phyloP scores from a whole-genome alignment of 1,139 yeast genomes.

The Tardiomyces depauwii region DNA sequence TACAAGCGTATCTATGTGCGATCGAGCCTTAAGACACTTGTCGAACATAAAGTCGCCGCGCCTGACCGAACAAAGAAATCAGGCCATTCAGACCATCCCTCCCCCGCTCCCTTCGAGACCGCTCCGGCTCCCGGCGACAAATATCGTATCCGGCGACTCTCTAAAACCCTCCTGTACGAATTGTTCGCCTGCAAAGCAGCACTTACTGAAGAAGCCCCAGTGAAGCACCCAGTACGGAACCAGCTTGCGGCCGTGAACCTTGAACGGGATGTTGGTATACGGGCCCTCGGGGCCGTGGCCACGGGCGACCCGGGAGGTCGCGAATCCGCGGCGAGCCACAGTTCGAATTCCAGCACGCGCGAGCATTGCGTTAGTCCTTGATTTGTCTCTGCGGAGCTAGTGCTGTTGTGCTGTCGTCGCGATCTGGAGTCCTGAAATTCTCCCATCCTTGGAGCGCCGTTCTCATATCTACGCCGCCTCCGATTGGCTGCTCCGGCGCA shows the following conservation, averaged over 20 bases:
- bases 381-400: background rate
- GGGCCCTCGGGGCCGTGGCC: slow-evolving; percentile 68
- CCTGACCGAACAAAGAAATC: background rate
- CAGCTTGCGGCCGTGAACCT: slow-evolving; percentile 74
- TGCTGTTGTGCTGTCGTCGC: background rate
- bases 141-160: too few relatives aligned
- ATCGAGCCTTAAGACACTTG: too few relatives aligned
- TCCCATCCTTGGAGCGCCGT: background rate
- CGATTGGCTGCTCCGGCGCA: background rate
- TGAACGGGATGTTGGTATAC: slow-evolving; percentile 88
- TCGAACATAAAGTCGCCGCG: background rate
- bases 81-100: too few relatives aligned
- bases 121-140: too few relatives aligned
- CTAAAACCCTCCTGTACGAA: too few relatives aligned
- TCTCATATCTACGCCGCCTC: background rate
- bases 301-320: slow-evolving; percentile 22
- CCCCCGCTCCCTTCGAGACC: too few relatives aligned
- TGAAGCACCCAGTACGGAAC: slow-evolving; percentile 75
- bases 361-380: background rate
- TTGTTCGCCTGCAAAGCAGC: too few relatives aligned
- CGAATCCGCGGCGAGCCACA: slow-evolving; percentile 26
- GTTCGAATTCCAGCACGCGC: slow-evolving; percentile 1
- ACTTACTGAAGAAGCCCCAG: slow-evolving; percentile 63
- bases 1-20: too few relatives aligned
- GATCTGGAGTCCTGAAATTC: background rate